Evolutionary conservation across 2,329 filamentous ascomycete species (phyloP).

Genomic region (Chrysoporthe cubensis): DNA sequence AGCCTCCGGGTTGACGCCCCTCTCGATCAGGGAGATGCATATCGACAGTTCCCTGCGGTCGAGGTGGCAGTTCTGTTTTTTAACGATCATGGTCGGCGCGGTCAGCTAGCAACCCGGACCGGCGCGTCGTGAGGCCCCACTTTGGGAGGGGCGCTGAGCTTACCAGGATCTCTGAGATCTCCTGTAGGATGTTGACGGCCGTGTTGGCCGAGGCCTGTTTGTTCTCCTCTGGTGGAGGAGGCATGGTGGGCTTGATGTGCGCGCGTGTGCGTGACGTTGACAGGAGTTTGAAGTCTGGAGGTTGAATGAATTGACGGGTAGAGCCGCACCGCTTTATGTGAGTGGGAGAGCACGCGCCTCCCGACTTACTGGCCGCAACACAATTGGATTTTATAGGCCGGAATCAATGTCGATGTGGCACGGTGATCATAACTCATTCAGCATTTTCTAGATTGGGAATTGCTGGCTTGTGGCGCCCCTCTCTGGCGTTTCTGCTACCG

Average conservation of each 20-base stretch:
- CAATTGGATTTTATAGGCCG: not conserved
- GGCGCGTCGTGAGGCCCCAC: not conserved
- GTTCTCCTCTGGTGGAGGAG: constrained; percentile 49
- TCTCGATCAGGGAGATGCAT: constrained; percentile 96
- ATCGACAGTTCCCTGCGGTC: constrained; percentile 90
- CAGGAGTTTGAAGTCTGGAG: not conserved
- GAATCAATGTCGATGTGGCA: not conserved
- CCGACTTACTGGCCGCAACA: not conserved
- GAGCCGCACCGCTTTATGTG: not conserved
- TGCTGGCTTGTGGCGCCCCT: not conserved
- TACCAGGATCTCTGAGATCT: constrained; percentile 88
- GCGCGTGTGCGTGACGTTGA: constrained; percentile 2
- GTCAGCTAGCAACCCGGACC: not conserved
- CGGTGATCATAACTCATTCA: not conserved
- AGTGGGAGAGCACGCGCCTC: not conserved
- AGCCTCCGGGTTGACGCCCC: constrained; percentile 94
- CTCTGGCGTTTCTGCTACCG: not conserved
- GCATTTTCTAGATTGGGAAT: not conserved
- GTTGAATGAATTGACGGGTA: constrained; percentile 8
- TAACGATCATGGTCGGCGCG: constrained; percentile 2
- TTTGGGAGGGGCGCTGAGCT: not conserved
- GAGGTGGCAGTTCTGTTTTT: constrained; percentile 81
- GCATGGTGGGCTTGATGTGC: constrained; percentile 35
- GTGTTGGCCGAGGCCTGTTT: constrained; percentile 80
- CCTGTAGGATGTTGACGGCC: constrained; percentile 80